These are phyloP conservation scores for Cladosporium sp. DNA, from an alignment of 2,329 filamentous ascomycete genomes.

Conservation along the genomic window DNA sequence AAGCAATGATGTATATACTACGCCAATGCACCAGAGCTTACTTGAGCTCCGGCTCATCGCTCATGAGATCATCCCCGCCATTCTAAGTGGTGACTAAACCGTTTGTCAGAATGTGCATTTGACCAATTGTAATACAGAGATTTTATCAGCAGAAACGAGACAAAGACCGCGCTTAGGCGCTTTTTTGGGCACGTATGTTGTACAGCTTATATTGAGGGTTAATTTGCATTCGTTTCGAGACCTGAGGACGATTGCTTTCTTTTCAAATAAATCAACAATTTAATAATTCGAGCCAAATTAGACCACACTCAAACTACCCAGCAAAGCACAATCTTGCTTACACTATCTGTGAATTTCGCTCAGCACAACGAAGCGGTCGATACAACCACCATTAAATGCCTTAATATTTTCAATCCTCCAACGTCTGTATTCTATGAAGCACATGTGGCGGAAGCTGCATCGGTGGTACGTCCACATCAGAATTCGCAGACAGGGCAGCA, in stretches of 20 bases:
- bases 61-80: constrained; percentile 10
- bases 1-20: background rate
- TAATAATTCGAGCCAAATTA: too few species aligned
- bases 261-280: too few species aligned
- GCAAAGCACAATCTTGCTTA: background rate
- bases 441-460: constrained; percentile 43
- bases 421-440: constrained; percentile 20
- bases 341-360: background rate
- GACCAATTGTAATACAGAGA: too few species aligned
- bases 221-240: too few species aligned
- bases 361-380: background rate
- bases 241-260: too few species aligned
- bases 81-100: background rate
- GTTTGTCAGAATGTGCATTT: background rate
- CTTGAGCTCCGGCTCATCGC: background rate
- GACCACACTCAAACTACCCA: background rate
- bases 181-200: too few species aligned
- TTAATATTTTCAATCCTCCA: background rate
- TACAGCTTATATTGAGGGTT: too few species aligned
- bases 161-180: too few species aligned
- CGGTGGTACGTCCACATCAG: constrained; percentile 42
- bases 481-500: constrained; percentile 24
- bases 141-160: too few species aligned
- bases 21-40: background rate
- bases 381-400: background rate